Evolutionary conservation across 1,284 basidiomycete species (phyloP), one percentile per base, ranked within the genome.

Genomic region (Rhodotorula sp.): DNA sequence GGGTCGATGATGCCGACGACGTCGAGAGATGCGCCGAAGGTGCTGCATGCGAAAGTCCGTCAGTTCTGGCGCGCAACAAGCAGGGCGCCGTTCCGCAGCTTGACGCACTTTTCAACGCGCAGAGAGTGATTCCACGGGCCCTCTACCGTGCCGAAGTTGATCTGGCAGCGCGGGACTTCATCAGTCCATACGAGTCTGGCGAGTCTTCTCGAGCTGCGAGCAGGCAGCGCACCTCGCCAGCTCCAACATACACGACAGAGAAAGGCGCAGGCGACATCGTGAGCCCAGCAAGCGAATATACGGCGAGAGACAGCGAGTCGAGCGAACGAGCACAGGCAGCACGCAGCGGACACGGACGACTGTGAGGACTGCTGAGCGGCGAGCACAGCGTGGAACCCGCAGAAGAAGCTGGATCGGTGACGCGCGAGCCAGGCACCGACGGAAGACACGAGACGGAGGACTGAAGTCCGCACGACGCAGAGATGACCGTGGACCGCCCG

Each of bases 1-100:
- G 79, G 78, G 68, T 80, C 79, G 44, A 80, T 66, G 17, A 80
- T 60, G 44, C 70, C 74, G 3, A 79, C 54, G 7, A 80, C 70
- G n/a, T 46, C 45, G 8, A 80, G 65, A 5, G 14, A 23, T 13
- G n/a, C 17, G 23, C 72, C 71, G 53, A 74, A 72, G 46, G 68
- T 44, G 50, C 70, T 63, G 62, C 45, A 41, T n/a, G 17, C 19
- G 34, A 17, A 34, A 25, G 53, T 25, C 54, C 34, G 54, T 21
- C 14, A 9, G 21, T n/a, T 19, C 49, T 23, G 34, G 34, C 34
- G 34, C 34, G 34, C 34, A 34, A 34, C 34, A 34, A 34, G 34
- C 34, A 34, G 34, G 34, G 34, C 34, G 34, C 34, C 34, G 34
- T 34, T 34, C 34, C 34, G 34, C 34, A 34, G 34, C 34, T 34